Conservation (phyloP, 371 early-diverging fungal species). For the Smittium mucronatum region DNA sequence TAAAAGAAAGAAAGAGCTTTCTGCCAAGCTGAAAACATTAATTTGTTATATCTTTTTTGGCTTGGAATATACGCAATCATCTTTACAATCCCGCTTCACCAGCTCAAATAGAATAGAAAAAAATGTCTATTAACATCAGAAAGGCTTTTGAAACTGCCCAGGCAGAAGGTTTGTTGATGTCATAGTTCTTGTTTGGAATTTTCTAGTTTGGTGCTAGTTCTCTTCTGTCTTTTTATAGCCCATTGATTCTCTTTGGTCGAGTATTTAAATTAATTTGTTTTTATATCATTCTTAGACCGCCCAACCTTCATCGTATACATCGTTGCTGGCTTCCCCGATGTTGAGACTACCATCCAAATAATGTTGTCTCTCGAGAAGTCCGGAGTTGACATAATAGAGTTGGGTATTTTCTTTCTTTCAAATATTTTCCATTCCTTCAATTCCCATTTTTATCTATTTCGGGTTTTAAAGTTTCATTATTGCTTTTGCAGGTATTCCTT, state of each 20-base stretch:
- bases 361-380: slow-evolving; percentile 77
- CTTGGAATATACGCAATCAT: no score
- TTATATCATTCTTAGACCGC: slow-evolving; percentile 27
- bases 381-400: slow-evolving; percentile 92
- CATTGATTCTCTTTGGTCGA: background rate
- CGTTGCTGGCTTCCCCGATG: slow-evolving; percentile 82
- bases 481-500: slow-evolving; percentile 49
- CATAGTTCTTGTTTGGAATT: no score
- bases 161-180: no score
- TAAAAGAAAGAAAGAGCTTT: no score
- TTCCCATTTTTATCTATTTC: slow-evolving; percentile 10
- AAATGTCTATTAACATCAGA: background rate
- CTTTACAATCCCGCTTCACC: no score
- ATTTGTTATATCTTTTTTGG: no score
- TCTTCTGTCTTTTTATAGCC: background rate
- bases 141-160: background rate
- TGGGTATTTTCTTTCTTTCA: slow-evolving; percentile 40
- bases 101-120: no score
- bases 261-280: background rate
- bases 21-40: no score
- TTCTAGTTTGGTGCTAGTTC: no score
- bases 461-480: background rate
- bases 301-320: slow-evolving; percentile 87
- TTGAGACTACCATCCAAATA: slow-evolving; percentile 60
- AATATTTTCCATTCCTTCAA: background rate